Conservation (phyloP, 768 basidiomycete genomes). For the Tylopilus sp. region DNA sequence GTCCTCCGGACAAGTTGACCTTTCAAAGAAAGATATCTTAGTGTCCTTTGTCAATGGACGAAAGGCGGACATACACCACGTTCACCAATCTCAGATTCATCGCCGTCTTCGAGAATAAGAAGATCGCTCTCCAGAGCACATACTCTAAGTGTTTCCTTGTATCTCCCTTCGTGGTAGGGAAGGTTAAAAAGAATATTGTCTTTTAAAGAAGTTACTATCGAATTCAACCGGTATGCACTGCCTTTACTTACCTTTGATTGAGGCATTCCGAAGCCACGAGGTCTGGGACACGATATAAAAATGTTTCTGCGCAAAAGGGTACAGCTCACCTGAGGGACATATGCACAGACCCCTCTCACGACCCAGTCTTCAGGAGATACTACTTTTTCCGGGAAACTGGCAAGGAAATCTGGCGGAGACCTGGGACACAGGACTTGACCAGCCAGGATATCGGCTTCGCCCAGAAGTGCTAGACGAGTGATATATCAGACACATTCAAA, state of each 20-base stretch:
- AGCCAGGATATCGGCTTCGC: slow-evolving; percentile 52
- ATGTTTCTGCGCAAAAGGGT: not conserved
- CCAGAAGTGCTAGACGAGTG: slow-evolving; percentile 59
- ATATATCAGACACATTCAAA: slow-evolving; percentile 8
- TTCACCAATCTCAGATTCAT: slow-evolving; percentile 85
- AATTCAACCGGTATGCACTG: slow-evolving; percentile 34
- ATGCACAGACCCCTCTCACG: slow-evolving; percentile 75
- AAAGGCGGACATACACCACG: slow-evolving; percentile 53
- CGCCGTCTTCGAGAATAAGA: slow-evolving; percentile 82
- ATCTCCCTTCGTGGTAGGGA: slow-evolving; percentile 70
- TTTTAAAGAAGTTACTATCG: slow-evolving; percentile 22
- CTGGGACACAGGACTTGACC: slow-evolving; percentile 83
- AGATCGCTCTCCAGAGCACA: slow-evolving; percentile 73
- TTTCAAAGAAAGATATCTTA: slow-evolving; percentile 5
- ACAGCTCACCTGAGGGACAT: slow-evolving; percentile 68
- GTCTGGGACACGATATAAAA: slow-evolving; percentile 29
- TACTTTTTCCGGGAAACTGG: slow-evolving; percentile 46
- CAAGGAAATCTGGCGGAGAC: slow-evolving; percentile 78
- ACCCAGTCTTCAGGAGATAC: slow-evolving; percentile 66
- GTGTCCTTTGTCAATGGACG: not conserved
- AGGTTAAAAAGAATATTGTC: slow-evolving; percentile 80
- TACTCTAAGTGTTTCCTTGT: slow-evolving; percentile 73
- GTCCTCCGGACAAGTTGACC: slow-evolving; percentile 47
- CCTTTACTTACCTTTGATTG: slow-evolving; percentile 30
- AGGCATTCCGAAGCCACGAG: slow-evolving; percentile 74